Base-by-base conservation (phyloP, 2,329 filamentous ascomycete species). In the Pseudocercospora fijiensis region DNA sequence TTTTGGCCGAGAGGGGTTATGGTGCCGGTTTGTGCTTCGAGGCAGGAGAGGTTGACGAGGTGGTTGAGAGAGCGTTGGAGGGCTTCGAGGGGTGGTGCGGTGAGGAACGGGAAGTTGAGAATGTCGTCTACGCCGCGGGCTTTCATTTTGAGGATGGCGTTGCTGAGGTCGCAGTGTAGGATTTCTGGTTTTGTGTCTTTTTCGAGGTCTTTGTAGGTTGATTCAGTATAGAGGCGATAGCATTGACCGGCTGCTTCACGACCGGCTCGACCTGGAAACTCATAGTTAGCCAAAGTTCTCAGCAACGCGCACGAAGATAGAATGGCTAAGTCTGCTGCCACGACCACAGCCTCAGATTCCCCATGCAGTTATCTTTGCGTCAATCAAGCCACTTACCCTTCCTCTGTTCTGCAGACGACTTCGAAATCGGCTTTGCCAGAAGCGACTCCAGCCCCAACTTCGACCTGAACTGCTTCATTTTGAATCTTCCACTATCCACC, bases 171-270 rank as follows among this genome's bases (percentile, higher is more conserved):
- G 72, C 91, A 96, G 20, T 95, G 86, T 10, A 97, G 79, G 10
- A 99, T 97, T 75, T 99, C 95, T 0, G 95, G 94, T 0, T 88
- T 85, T 55, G 93, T 93, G 0, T 89, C 85, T 62, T 91, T 86
- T 51, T 90, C 85, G 6, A 97, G 80, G 0, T 80, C 78, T 9
- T 87, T 79, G 75, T 91, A 98, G 2, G 88, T 86, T 3, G 86
- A 83, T 69, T 96, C 87, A 0, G 94, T 96, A 75, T 96, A 99
- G 0, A 99, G 80, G 47, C 95, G 84, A 75, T 88, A 96, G 77
- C 93, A 98, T 75, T 95, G 92, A 1, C 95, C 95, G 0, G 92
- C 86, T 0, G 88, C 92, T 78, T 99, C 95, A 83, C 95, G 89
- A 47, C 95, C 95, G 8, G 95, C 95, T 79, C 95, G 90, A 75